phyloP scores from a whole-genome alignment of 2,329 filamentous ascomycete genomes.

The Alternaria consortialis region DNA sequence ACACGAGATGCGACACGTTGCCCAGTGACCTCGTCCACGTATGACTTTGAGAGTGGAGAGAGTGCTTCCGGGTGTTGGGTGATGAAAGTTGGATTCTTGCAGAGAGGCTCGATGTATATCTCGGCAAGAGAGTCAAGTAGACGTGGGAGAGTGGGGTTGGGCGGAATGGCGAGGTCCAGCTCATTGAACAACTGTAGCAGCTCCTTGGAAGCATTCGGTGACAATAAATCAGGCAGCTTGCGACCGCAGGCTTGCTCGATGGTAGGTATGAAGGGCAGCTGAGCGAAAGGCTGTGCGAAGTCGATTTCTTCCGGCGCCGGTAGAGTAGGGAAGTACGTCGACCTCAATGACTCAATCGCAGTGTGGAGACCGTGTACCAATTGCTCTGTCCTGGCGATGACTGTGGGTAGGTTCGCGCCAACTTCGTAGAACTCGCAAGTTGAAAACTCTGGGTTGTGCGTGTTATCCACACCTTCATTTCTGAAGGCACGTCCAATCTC shows the following conservation, averaged over 20 bases:
- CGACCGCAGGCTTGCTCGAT: conserved; percentile 74
- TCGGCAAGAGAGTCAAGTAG: conserved; percentile 85
- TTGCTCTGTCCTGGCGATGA: conserved; percentile 79
- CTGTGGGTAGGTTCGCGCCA: conserved; percentile 76
- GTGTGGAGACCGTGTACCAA: conserved; percentile 62
- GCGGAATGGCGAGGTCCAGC: conserved; percentile 60
- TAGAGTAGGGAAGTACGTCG: conserved; percentile 41
- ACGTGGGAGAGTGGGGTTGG: conserved; percentile 66
- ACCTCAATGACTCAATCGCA: conserved; percentile 57
- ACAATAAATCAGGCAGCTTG: conserved; percentile 65
- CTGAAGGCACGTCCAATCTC: conserved; percentile 93
- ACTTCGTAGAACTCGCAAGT: conserved; percentile 97
- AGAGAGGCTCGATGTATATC: conserved; percentile 80
- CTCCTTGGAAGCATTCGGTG: conserved; percentile 64
- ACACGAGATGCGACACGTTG: conserved; percentile 83
- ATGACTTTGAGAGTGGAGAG: conserved; percentile 90
- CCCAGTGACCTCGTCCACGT: conserved; percentile 69
- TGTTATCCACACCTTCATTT: conserved; percentile 78
- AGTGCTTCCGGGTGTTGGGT: conserved; percentile 89
- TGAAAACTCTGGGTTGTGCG: conserved; percentile 96
- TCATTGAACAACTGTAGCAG: conserved; percentile 65
- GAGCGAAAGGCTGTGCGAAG: conserved; percentile 67
- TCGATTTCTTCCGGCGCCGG: conserved; percentile 59
- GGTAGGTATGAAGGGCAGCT: conserved; percentile 82
- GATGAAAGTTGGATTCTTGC: conserved; percentile 80